phyloP scores from a whole-genome alignment of 2,329 filamentous ascomycete genomes.

The Claviceps fusiformis region DNA sequence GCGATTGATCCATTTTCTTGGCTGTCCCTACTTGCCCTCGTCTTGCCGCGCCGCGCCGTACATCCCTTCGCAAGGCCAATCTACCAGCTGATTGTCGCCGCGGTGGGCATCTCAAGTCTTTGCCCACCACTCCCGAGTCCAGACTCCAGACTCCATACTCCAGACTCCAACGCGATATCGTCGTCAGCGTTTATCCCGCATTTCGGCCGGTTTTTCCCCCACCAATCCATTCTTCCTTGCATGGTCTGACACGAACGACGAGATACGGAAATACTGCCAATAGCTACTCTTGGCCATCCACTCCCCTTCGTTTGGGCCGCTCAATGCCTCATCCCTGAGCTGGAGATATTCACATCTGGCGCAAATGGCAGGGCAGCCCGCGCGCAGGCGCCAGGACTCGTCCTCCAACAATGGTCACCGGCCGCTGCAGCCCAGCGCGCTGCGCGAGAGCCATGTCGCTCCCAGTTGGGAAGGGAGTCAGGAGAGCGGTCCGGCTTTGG shows the following conservation, averaged over 20 bases:
- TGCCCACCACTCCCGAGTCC: too few relatives aligned
- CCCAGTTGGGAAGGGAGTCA: slow-evolving; percentile 11
- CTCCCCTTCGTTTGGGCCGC: background rate
- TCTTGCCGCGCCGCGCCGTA: too few relatives aligned
- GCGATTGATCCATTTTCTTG: background rate
- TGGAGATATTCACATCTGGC: background rate
- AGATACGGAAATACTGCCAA: background rate
- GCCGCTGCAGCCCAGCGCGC: slow-evolving; percentile 29
- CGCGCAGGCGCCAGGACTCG: slow-evolving; percentile 17
- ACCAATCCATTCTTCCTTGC: too few relatives aligned
- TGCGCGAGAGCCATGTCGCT: slow-evolving; percentile 31
- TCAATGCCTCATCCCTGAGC: background rate
- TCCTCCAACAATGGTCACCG: slow-evolving; percentile 20
- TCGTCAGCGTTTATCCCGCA: background rate
- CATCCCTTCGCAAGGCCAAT: background rate
- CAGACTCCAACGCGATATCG: too few relatives aligned
- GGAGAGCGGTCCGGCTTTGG: slow-evolving; percentile 6
- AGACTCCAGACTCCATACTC: too few relatives aligned
- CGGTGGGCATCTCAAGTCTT: too few relatives aligned
- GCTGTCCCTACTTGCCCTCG: too few relatives aligned
- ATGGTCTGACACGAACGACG: background rate
- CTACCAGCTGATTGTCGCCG: too few relatives aligned
- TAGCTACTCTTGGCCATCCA: background rate
- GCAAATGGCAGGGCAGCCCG: slow-evolving; percentile 14
- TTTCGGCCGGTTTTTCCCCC: background rate